These are phyloP conservation scores for Cydonia oblonga DNA, from an alignment of 331 rosid species.

Conservation along the genomic window DNA sequence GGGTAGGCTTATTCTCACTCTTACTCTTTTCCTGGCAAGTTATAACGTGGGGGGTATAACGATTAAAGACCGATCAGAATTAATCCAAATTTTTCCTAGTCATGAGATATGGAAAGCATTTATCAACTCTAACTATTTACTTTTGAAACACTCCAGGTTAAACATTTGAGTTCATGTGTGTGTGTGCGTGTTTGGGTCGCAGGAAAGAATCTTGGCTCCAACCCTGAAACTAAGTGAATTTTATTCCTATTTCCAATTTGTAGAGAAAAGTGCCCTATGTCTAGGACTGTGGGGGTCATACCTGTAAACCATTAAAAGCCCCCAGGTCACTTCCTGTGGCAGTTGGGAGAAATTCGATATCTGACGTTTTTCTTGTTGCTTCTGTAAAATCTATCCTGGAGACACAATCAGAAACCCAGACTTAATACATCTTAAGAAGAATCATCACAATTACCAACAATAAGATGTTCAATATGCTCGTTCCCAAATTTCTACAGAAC, in stretches of 20 bases:
- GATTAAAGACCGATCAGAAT: background rate
- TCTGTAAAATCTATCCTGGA: conserved; percentile 68
- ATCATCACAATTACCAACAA: conserved; percentile 8
- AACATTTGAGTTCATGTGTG: background rate
- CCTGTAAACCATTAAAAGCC: conserved; percentile 32
- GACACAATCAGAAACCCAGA: conserved; percentile 1
- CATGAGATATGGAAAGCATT: background rate
- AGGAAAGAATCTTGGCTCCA: background rate
- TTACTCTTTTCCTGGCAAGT: conserved; percentile 36
- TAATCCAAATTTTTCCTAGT: background rate
- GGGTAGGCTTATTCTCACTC: conserved; percentile 26
- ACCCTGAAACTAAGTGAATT: background rate
- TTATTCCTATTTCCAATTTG: background rate
- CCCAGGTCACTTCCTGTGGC: conserved; percentile 9
- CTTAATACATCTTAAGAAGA: conserved; percentile 4
- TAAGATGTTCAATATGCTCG: background rate
- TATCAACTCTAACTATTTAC: background rate
- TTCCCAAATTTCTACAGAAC: background rate
- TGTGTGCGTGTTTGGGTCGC: background rate
- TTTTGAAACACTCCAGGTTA: background rate
- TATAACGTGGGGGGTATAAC: background rate
- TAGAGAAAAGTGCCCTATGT: background rate
- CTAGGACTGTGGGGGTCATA: background rate
- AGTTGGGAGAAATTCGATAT: conserved; percentile 10
- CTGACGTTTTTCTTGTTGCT: conserved; percentile 43